These are phyloP conservation scores for Ustilago tritici DNA, from an alignment of 1,284 basidiomycete species.

Conservation along the genomic window DNA sequence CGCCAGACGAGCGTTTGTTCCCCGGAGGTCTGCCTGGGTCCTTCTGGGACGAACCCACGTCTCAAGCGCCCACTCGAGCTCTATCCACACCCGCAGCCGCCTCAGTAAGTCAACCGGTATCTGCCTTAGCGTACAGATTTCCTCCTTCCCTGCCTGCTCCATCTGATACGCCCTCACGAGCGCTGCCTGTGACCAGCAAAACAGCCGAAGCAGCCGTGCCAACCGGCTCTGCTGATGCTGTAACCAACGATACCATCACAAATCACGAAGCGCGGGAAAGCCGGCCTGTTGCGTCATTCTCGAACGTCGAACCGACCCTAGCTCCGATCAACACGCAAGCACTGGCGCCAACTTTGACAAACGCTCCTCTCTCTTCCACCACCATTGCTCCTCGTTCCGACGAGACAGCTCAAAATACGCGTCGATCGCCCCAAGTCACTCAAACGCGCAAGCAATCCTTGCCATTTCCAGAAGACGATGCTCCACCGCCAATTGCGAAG, in stretches of 20 bases:
- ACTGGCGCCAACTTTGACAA: conserved; percentile 27
- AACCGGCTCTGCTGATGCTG: conserved; percentile 1
- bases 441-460: conserved; percentile 8
- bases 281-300: not conserved
- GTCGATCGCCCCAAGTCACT: conserved; percentile 26
- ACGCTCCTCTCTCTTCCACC: conserved; percentile 32
- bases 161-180: not conserved
- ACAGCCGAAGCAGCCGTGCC: not conserved
- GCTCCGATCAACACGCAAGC: conserved; percentile 40
- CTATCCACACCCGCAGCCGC: not conserved
- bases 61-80: not conserved
- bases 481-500: conserved; percentile 27
- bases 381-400: conserved; percentile 37
- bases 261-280: conserved; percentile 6
- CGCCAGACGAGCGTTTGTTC: conserved; percentile 38
- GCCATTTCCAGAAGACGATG: conserved; percentile 9
- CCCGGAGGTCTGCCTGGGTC: conserved; percentile 43
- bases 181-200: not conserved
- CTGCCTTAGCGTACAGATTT: not conserved
- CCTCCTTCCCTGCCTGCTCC: not conserved
- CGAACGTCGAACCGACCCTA: conserved; percentile 10
- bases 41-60: conserved; percentile 39
- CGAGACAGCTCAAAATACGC: conserved; percentile 32
- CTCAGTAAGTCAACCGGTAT: not conserved
- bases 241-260: not conserved